phyloP scores from a whole-genome alignment of 805 yeast species.

The Scheffersomyces lignosus region DNA sequence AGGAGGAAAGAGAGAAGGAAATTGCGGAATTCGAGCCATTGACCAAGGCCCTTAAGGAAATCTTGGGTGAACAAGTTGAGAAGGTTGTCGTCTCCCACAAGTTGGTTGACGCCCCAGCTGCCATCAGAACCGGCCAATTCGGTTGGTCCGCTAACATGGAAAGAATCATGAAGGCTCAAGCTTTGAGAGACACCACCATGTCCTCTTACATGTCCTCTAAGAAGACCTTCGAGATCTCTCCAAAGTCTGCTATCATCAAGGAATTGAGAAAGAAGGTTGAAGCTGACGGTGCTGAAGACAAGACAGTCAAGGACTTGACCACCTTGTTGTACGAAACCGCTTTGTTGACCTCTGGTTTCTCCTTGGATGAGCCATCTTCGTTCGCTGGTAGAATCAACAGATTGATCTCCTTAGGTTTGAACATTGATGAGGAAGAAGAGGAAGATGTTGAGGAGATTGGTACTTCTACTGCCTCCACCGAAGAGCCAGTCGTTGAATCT shows the following conservation, averaged over 20 bases:
- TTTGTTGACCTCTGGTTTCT: slow-evolving; percentile 96
- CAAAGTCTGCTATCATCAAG: slow-evolving; percentile 91
- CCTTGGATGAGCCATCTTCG: slow-evolving; percentile 97
- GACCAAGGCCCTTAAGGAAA: slow-evolving; percentile 93
- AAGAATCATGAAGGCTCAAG: slow-evolving; percentile 99
- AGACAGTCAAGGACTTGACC: slow-evolving; percentile 97
- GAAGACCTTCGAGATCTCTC: slow-evolving; percentile 98
- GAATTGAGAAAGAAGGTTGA: slow-evolving; percentile 97
- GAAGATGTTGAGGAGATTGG: slow-evolving; percentile 50
- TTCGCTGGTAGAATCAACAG: slow-evolving; percentile 98
- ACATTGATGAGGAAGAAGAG: slow-evolving; percentile 88
- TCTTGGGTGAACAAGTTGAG: slow-evolving; percentile 98
- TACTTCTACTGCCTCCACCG: slow-evolving; percentile 42
- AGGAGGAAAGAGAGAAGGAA: slow-evolving; percentile 90
- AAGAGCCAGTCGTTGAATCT: slow-evolving; percentile 79
- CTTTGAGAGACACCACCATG: slow-evolving; percentile 97
- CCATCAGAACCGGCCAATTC: slow-evolving; percentile 99
- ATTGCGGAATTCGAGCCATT: slow-evolving; percentile 88
- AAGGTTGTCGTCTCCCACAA: slow-evolving; percentile 98
- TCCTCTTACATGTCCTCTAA: slow-evolving; percentile 99
- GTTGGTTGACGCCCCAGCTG: slow-evolving; percentile 98
- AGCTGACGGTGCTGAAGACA: slow-evolving; percentile 95
- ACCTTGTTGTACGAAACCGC: slow-evolving; percentile 97
- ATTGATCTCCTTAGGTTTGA: slow-evolving; percentile 95
- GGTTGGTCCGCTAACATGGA: slow-evolving; percentile 99